A percentile compares a stretch with the other conserved stretches of the same genome.
Conservation (phyloP, 768 basidiomycete species). For the Hemileccinum impolitum region DNA sequence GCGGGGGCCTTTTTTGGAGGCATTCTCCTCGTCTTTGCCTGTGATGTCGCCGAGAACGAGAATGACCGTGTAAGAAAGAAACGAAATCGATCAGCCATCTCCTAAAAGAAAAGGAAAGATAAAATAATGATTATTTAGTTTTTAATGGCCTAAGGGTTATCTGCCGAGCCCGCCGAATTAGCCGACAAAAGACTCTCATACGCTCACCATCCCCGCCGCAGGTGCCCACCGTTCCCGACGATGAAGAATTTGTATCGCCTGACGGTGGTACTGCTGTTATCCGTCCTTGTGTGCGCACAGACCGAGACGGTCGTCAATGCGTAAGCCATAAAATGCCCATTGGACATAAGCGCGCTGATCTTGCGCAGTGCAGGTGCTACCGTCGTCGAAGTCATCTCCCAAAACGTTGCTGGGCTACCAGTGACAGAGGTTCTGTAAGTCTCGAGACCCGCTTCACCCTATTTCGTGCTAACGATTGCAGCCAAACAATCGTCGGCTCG, state of each 20-base stretch:
- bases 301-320: conserved; percentile 43
- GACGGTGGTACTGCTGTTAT: conserved; percentile 17
- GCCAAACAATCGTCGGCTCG: conserved; percentile 15
- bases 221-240: conserved; percentile 6
- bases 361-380: conserved; percentile 44
- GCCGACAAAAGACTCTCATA: background rate
- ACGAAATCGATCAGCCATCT: conserved; percentile 34
- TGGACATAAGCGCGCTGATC: conserved; percentile 11
- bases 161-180: conserved; percentile 21
- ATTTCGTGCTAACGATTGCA: conserved; percentile 10
- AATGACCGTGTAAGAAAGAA: conserved; percentile 23
- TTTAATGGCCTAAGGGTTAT: no score
- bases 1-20: conserved; percentile 82
- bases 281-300: conserved; percentile 38
- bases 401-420: conserved; percentile 37
- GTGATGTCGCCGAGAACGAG: conserved; percentile 36
- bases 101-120: conserved; percentile 7
- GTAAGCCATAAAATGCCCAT: conserved; percentile 35
- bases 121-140: background rate
- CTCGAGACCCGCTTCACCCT: background rate
- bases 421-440: conserved; percentile 46
- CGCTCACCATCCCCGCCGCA: background rate
- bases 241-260: conserved; percentile 17
- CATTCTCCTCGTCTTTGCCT: conserved; percentile 65
- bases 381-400: conserved; percentile 47